Evolutionary conservation across 1,284 basidiomycete species (phyloP), one percentile per base, ranked within the genome.

Genomic region (Marasmius tenuissimus): DNA sequence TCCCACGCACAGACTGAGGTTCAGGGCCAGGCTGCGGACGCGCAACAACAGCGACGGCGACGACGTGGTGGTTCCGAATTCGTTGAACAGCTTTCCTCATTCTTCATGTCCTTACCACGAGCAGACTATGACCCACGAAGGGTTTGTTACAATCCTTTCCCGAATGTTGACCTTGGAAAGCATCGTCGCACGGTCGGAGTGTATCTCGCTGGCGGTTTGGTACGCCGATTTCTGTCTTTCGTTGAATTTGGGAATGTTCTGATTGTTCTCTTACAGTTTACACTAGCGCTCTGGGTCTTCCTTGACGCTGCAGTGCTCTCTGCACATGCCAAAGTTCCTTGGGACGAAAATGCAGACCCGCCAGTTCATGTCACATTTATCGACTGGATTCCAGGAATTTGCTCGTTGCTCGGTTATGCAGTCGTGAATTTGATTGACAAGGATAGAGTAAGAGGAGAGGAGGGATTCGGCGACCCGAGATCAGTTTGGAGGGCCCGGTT

Each of bases 391-490:
- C 95, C 96, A 0, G 97, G 96, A 27, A 87, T 98, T 66, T 95
- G 91, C 76, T 94, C 93, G n/a, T 87, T 97, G 14, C 77, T 98
- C 12, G 97, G 97, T 37, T 96, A 97, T 85, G 79, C 98, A 64
- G 84, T 98, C 72, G 89, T 97, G 75, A 96, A 96, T 73, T 75
- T 98, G 60, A 95, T 98, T 70, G 96, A 99, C 81, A 98, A 98
- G 81, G 91, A 94, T 69, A 85, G 94, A 50, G 84, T 98, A 59
- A 81, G 88, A 27, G 91, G 91, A 0, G 92, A 96, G 10, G 94
- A 93, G 65, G 86, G 84, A 3, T 91, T 88, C 72, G 88, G 90
- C 4, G 93, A 94, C 68, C 81, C 90, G 0, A 80, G 87, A 5
- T 92, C 94, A 1, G 94, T 96, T 16, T 97, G 94, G 93, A 83